Evolutionary conservation across 2,329 filamentous ascomycete genomes (phyloP).

Genomic region (Lachnellula occidentalis): DNA sequence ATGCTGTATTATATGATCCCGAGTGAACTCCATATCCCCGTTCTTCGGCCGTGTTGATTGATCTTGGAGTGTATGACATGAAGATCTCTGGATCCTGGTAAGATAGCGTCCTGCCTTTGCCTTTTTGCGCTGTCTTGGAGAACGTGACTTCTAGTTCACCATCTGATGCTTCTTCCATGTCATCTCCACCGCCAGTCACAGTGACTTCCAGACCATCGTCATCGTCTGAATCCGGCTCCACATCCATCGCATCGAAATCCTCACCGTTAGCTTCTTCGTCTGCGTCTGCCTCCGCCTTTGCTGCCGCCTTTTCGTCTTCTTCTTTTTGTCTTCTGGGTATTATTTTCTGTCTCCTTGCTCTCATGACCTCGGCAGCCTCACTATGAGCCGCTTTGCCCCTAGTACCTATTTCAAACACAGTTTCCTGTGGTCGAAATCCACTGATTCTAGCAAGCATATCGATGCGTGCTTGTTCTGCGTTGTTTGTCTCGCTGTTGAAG

Average conservation of each 20-base stretch:
- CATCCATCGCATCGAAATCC: slow-evolving; percentile 20
- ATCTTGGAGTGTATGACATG: slow-evolving; percentile 90
- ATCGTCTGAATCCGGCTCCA: slow-evolving; percentile 28
- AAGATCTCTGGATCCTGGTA: slow-evolving; percentile 87
- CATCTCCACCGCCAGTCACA: slow-evolving; percentile 30
- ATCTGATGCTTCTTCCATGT: slow-evolving; percentile 56
- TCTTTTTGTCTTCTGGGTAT: slow-evolving; percentile 45
- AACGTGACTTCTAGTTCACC: slow-evolving; percentile 66
- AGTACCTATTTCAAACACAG: slow-evolving; percentile 89
- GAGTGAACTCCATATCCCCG: slow-evolving; percentile 90
- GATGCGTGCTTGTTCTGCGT: slow-evolving; percentile 65
- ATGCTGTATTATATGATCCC: slow-evolving; percentile 51
- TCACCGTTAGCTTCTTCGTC: slow-evolving; percentile 19
- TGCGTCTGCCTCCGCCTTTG: slow-evolving; percentile 26
- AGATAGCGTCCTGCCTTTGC: slow-evolving; percentile 52
- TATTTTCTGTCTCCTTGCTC: slow-evolving; percentile 63
- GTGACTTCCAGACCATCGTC: slow-evolving; percentile 35
- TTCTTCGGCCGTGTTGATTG: slow-evolving; percentile 77
- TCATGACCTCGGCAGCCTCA: slow-evolving; percentile 72
- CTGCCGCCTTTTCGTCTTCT: slow-evolving; percentile 36
- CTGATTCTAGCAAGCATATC: slow-evolving; percentile 86
- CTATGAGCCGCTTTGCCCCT: slow-evolving; percentile 56
- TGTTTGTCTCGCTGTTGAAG: slow-evolving; percentile 65
- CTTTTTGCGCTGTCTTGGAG: slow-evolving; percentile 49
- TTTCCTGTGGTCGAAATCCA: slow-evolving; percentile 83